Conservation (phyloP, 306 rosid genomes). For the Prunus campanulata region DNA sequence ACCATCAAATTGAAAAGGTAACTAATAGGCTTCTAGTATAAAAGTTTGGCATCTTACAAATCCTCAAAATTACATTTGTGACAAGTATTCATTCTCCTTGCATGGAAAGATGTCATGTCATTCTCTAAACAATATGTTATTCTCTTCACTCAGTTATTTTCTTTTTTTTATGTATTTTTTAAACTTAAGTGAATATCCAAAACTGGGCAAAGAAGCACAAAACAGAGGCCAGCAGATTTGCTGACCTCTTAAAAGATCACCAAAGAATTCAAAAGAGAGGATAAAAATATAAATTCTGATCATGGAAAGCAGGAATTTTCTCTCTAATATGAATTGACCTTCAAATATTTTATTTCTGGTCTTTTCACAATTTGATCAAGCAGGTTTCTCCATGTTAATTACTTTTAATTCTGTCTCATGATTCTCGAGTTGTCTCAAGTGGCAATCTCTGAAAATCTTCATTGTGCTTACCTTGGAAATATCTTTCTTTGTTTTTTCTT, state of each 20-base stretch:
- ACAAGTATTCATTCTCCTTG: not conserved
- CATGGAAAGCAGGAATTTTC: not conserved
- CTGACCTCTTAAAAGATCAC: not conserved
- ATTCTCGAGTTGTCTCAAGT: not conserved
- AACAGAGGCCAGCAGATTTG: not conserved
- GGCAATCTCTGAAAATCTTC: not conserved
- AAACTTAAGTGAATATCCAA: too few species aligned
- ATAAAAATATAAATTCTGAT: not conserved
- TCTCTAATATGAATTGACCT: not conserved
- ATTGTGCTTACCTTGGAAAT: not conserved
- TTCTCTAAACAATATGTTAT: not conserved
- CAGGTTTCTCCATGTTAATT: not conserved
- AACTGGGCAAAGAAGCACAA: not conserved
- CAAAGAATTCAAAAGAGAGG: not conserved
- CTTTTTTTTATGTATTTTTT: too few species aligned
- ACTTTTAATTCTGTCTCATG: not conserved
- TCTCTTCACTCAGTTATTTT: not conserved
- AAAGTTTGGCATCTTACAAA: not conserved
- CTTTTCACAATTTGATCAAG: not conserved
- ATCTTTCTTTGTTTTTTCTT: not conserved
- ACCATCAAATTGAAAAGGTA: constrained; percentile 83
- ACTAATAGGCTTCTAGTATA: constrained; percentile 3
- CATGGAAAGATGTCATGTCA: not conserved
- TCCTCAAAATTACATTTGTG: not conserved
- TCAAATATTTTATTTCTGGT: not conserved